Base-by-base conservation (phyloP, 2,329 filamentous ascomycete species). In the Microascus cirrosus region DNA sequence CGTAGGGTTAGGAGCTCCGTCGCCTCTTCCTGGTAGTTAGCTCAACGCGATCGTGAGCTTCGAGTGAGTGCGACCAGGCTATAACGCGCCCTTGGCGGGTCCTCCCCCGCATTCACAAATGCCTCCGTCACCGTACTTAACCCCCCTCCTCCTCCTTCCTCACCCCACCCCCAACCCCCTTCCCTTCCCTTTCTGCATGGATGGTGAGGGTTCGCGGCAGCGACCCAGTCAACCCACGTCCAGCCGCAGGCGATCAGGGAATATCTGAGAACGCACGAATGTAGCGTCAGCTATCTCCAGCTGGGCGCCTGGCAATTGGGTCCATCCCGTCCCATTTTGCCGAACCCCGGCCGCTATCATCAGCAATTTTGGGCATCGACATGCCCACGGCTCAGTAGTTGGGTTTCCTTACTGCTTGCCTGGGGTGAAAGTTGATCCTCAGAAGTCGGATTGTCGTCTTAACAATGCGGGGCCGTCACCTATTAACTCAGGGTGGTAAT, bases 341-440 rank as follows among this genome's bases (percentile, higher is more conserved):
- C 25, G 8, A 56, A 32, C 54, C 24, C 24, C 51, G 22, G 39
- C 28, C 18, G 12, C n/a, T 35, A n/a, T 51, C 28, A n/a, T 36
- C 42, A 56, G 55, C 15, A 50, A n/a, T 32, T 34, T 56, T 42
- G 28, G 55, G 55, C 55, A 56, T 56, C 55, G 42, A 55, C 54
- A 25, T 55, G 54, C 48, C 36, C 20, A 35, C n/a, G 22, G 28
- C n/a, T 22, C 28, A 34, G 45, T 20, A 20, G 20, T 24, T 22
- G 20, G 45, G 7, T 12, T 22, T 24, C 45, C 2, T 50, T 20
- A 4, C 20, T n/a, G 20, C 45, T 50, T 20, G 45, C 20, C 11
- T n/a, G 3, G 20, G n/a, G 7, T 12, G 20, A 22, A 50, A n/a
- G 45, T 24, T 24, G 6, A 5, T 22, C 45, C 45, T 48, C 45